Percentiles rank a stretch among this genome's conserved stretches.
Evolutionary conservation across 192 early-diverging fungal species (phyloP).

Genomic region (Backusella luteola): DNA sequence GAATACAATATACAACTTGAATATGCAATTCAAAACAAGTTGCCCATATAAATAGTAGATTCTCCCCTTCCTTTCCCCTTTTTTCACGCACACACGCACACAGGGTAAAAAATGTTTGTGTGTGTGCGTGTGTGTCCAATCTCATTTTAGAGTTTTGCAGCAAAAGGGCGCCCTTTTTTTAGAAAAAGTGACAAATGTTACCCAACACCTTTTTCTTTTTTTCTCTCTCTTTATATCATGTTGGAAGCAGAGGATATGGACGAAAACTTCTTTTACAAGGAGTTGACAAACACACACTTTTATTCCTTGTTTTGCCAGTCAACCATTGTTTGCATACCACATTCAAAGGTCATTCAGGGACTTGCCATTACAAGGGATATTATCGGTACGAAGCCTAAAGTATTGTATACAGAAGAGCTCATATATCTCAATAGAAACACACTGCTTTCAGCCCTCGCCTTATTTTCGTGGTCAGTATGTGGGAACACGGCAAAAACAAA

Average conservation of each 20-base stretch:
- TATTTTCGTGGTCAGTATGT: slow-evolving; percentile 54
- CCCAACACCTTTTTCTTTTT: background rate
- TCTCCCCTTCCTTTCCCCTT: background rate
- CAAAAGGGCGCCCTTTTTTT: background rate
- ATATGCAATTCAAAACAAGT: no score
- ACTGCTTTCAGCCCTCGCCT: slow-evolving; percentile 51
- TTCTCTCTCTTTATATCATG: background rate
- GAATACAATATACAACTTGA: no score
- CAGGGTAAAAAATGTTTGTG: background rate
- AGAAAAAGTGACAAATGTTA: background rate
- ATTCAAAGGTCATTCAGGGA: slow-evolving; percentile 41
- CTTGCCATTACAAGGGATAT: slow-evolving; percentile 42
- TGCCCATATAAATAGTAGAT: background rate
- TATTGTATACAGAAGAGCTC: background rate
- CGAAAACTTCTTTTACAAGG: slow-evolving; percentile 32
- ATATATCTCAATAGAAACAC: slow-evolving; percentile 36
- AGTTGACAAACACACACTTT: slow-evolving; percentile 21
- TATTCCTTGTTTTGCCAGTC: slow-evolving; percentile 38
- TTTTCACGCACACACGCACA: background rate
- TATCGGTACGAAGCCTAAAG: slow-evolving; percentile 36
- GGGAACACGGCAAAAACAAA: slow-evolving; percentile 44
- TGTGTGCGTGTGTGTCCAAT: no score
- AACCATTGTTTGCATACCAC: slow-evolving; percentile 47
- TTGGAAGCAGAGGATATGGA: slow-evolving; percentile 33
- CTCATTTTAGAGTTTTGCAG: background rate